Evolutionary conservation across 257 asterid genomes (phyloP), one percentile per base, ranked within the genome.

Genomic region (Solanum tacnaense): DNA sequence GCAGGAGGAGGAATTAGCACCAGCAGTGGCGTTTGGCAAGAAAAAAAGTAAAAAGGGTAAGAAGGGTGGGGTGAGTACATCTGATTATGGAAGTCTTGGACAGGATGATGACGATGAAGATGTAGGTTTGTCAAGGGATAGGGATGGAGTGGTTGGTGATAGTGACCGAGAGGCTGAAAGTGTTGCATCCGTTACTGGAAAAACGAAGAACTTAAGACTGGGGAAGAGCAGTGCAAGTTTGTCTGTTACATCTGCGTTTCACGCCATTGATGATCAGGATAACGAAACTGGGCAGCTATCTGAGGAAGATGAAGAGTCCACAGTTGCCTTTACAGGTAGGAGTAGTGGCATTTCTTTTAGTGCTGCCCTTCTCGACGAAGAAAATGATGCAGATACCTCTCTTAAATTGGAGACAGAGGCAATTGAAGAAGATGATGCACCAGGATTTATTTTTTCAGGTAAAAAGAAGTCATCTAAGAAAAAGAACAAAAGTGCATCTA

Each of bases 381-480:
- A 92, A 58, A 88, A 89, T 86, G 93, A 90, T 18, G 94, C 91
- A 23, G 91, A 86, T 88, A 83, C 90, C 41, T 88, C 93, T 29
- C 87, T 92, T 84, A 87, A 91, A 84, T 44, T 44, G 68, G 91
- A 86, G 62, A 89, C 87, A 85, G 93, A 90, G 89, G 83, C 86
- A 85, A 90, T 79, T 38, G 93, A 84, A 87, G 94, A 90, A 90
- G 94, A 86, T 87, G 95, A 94, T 87, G 87, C 65, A 9, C 73
- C 89, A 1, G 91, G 27, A 23, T 70, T 92, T 89, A 88, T 86
- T 79, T 95, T 97, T 89, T 93, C 98, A 56, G 98, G 98, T 34
- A 96, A 95, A 88, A 96, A 93, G 94, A 97, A 96, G 89, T 90
- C 98, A 7, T 93, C 98, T 72, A 95, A 92, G 91, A 95, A 96